Evolutionary conservation across 371 early-diverging fungal species (phyloP).

Genomic region (Mortierella sp.): DNA sequence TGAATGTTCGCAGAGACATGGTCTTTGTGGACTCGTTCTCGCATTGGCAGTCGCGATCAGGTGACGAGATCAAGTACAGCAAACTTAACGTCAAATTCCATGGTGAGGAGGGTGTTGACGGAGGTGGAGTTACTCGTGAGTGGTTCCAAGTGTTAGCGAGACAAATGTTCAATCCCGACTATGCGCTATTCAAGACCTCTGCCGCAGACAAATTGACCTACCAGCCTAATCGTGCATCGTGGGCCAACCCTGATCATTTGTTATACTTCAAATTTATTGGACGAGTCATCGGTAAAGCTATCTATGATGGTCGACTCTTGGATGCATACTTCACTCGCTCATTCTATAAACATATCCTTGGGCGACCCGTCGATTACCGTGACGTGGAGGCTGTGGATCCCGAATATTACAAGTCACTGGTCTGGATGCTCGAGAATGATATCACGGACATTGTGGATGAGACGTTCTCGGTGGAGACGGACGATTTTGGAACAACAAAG

Average conservation of each 20-base stretch:
- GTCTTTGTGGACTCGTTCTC: constrained; percentile 98
- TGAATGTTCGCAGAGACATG: constrained; percentile 93
- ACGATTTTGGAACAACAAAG: constrained; percentile 92
- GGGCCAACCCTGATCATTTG: constrained; percentile 97
- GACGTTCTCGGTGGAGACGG: constrained; percentile 95
- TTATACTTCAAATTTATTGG: constrained; percentile 99
- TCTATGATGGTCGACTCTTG: constrained; percentile 94
- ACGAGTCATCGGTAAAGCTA: constrained; percentile 99
- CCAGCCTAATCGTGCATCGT: constrained; percentile 96
- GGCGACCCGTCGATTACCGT: constrained; percentile 89
- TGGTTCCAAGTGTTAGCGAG: constrained; percentile 97
- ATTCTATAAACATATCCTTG: constrained; percentile 98
- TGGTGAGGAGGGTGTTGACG: constrained; percentile 99
- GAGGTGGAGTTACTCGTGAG: constrained; percentile 98
- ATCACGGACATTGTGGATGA: constrained; percentile 96
- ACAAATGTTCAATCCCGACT: constrained; percentile 99
- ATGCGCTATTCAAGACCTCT: constrained; percentile 96
- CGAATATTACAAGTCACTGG: constrained; percentile 96
- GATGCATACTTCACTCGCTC: constrained; percentile 98
- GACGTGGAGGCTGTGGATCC: constrained; percentile 99
- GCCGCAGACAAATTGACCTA: constrained; percentile 96
- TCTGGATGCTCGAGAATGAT: constrained; percentile 98
- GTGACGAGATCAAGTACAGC: constrained; percentile 94
- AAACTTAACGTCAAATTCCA: constrained; percentile 95
- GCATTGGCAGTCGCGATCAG: constrained; percentile 90